phyloP scores from a whole-genome alignment of 106 monocot species.

The Apostasia shenzhenica region DNA sequence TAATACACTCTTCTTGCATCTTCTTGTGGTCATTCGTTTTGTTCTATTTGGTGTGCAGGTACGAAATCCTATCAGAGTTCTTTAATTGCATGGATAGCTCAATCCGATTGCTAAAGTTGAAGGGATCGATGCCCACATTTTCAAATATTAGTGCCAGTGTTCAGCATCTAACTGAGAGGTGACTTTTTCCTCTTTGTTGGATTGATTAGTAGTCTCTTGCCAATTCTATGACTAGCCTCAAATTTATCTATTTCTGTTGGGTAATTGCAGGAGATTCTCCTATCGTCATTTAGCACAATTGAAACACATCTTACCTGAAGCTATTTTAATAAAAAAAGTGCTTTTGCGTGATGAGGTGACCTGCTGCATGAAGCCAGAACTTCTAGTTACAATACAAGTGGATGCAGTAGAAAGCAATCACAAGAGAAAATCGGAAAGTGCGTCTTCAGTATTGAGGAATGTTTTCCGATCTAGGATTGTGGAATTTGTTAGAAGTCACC shows the following conservation, averaged over 20 bases:
- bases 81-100: conserved; percentile 60
- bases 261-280: conserved; percentile 43
- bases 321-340: conserved; percentile 50
- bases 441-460: conserved; percentile 29
- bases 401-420: conserved; percentile 15
- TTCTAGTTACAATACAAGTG: conserved; percentile 34
- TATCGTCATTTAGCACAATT: conserved; percentile 51
- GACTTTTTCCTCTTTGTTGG: not conserved
- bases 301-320: conserved; percentile 52
- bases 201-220: not conserved
- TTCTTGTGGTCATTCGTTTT: not conserved
- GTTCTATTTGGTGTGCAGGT: conserved; percentile 20
- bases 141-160: conserved; percentile 41
- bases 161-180: conserved; percentile 46
- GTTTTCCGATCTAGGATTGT: conserved; percentile 48
- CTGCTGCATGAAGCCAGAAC: conserved; percentile 61
- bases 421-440: conserved; percentile 30
- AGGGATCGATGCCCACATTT: conserved; percentile 38
- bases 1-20: not conserved
- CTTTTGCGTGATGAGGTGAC: conserved; percentile 50
- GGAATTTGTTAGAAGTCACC: conserved; percentile 32
- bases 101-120: conserved; percentile 46
- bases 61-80: conserved; percentile 50
- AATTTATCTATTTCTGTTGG: not conserved
- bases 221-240: not conserved